phyloP scores from a whole-genome alignment of 140 eudicot species.

The Oenanthe javanica region DNA sequence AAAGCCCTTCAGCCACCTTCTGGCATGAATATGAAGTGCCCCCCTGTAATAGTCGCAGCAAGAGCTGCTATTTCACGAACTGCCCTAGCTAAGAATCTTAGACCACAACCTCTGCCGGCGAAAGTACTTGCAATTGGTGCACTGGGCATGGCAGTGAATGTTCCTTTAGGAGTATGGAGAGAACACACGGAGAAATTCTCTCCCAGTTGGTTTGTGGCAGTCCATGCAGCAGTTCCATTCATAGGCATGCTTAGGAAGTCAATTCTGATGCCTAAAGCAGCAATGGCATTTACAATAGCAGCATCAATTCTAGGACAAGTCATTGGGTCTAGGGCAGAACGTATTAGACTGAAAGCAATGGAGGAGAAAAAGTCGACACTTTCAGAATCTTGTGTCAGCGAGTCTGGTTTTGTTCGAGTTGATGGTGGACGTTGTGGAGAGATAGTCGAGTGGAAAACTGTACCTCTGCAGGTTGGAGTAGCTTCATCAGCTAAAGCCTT shows the following conservation, averaged over 20 bases:
- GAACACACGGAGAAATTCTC: slow-evolving; percentile 92
- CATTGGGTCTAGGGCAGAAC: slow-evolving; percentile 94
- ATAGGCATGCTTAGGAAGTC: slow-evolving; percentile 89
- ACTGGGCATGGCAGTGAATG: slow-evolving; percentile 85
- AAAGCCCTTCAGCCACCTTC: slow-evolving; percentile 83
- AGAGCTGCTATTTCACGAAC: slow-evolving; percentile 79
- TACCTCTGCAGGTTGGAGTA: slow-evolving; percentile 37
- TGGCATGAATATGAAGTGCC: slow-evolving; percentile 60
- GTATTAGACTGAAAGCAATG: slow-evolving; percentile 62
- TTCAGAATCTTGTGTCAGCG: slow-evolving; percentile 27
- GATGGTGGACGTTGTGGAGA: slow-evolving; percentile 53
- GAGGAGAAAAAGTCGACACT: slow-evolving; percentile 29
- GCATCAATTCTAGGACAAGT: slow-evolving; percentile 95
- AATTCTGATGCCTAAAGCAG: slow-evolving; percentile 83
- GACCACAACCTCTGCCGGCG: slow-evolving; percentile 80
- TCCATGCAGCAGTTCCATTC: slow-evolving; percentile 98
- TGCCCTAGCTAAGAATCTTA: slow-evolving; percentile 78
- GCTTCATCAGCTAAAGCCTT: slow-evolving; percentile 32
- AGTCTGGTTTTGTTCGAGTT: slow-evolving; percentile 19
- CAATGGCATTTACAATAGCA: slow-evolving; percentile 95
- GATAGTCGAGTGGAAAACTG: slow-evolving; percentile 45
- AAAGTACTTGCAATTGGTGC: slow-evolving; percentile 75
- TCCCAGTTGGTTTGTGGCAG: slow-evolving; percentile 89
- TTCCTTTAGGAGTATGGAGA: slow-evolving; percentile 78
- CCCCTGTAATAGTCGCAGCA: slow-evolving; percentile 81